Evolutionary conservation across 2,329 filamentous ascomycete species (phyloP), one percentile per base, ranked within the genome.

Genomic region (Diaporthe citrichinensis): DNA sequence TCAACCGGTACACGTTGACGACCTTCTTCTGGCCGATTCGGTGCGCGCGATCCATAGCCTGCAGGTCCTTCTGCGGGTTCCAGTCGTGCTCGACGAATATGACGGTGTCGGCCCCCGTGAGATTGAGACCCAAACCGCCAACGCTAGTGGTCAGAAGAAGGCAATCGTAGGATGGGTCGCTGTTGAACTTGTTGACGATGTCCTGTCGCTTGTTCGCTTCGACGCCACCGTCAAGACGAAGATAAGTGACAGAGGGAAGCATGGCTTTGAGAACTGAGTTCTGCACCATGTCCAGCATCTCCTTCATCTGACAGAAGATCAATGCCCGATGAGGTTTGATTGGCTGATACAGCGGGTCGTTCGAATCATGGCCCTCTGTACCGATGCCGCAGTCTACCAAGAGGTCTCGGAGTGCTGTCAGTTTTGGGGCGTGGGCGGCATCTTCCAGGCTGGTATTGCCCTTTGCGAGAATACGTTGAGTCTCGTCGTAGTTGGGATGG

Each of bases 21-120:
- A 98, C 97, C 90, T 98, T 99, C 92, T 99, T 99, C 87, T 99
- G 97, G 2, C 97, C 97, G 80, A 99, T 98, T 80, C 97, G 93
- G 88, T 99, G 97, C 12, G 97, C 97, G 76, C 97, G 95, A 83
- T 99, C 97, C 97, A 99, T 99, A 79, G 97, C 97, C 83, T 99
- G 97, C 79, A 99, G 91, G 85, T 99, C 97, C 84, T 98, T 98
- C 83, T 99, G 97, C 44, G 97, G 97, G 83, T 99, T 99, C 97
- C 97, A 99, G 84, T 99, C 97, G 84, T 99, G 97, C 85, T 99
- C 97, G 41, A 99, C 97, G 81, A 99, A 99, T 80, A 99, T 99
- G 84, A 99, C 97, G 0, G 97, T 99, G 84, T 99, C 97, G 4
- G 97, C 97, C 79, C 97, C 97, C 0, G 97, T 99, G 78, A 99